Percentiles rank a stretch among this genome's conserved stretches.
phyloP scores from a whole-genome alignment of 768 basidiomycete genomes.

The Amanita fuliginea region DNA sequence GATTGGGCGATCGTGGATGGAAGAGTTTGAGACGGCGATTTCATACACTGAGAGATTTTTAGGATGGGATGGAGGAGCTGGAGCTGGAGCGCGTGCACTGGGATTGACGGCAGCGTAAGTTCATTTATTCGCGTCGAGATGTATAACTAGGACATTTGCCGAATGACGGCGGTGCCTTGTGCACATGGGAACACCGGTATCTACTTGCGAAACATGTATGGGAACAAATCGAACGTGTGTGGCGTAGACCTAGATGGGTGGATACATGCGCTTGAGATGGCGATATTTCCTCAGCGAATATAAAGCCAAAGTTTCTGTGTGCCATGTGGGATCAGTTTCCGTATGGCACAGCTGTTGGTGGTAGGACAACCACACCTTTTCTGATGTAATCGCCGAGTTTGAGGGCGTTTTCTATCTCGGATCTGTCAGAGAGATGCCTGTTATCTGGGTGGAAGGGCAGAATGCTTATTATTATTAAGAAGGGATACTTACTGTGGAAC shows the following conservation, averaged over 20 bases:
- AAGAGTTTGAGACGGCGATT: constrained; percentile 14
- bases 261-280: constrained; percentile 64
- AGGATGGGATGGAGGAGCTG: constrained; percentile 69
- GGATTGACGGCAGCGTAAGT: constrained; percentile 33
- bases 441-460: too few species aligned
- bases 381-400: constrained; percentile 76
- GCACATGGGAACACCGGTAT: too few species aligned
- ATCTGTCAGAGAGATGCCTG: constrained; percentile 46
- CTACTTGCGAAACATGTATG: too few species aligned
- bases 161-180: neutral
- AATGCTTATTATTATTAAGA: too few species aligned
- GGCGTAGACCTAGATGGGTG: neutral
- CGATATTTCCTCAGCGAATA: constrained; percentile 80
- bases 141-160: neutral
- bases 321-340: neutral
- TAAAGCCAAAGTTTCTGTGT: constrained; percentile 72
- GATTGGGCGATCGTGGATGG: constrained; percentile 39
- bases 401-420: constrained; percentile 69
- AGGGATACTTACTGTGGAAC: constrained; percentile 69
- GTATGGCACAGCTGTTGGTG: neutral
- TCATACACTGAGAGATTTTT: constrained; percentile 49
- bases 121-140: neutral
- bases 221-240: neutral
- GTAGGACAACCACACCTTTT: constrained; percentile 40
- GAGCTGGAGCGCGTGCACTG: constrained; percentile 76